A percentile compares a stretch with the other conserved stretches of the same genome.
phyloP scores from a whole-genome alignment of 306 rosid genomes.

The Spatholobus suberectus region DNA sequence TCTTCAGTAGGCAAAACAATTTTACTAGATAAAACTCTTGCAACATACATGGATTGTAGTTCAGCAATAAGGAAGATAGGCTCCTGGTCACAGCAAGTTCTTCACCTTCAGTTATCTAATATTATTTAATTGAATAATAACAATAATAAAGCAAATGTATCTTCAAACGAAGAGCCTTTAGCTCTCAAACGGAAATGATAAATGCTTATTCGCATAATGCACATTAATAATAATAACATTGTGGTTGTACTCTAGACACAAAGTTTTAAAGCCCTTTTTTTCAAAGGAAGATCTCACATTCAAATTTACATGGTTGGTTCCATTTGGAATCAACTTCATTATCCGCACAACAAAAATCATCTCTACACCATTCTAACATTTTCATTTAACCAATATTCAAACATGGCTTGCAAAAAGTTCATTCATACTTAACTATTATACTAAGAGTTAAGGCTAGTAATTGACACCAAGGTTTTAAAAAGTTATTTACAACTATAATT shows the following conservation, averaged over 20 bases:
- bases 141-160: background rate
- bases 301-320: no score
- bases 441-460: no score
- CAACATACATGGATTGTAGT: conserved; percentile 39
- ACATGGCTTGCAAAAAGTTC: no score
- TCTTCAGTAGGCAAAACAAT: conserved; percentile 22
- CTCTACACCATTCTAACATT: no score
- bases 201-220: background rate
- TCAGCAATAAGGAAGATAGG: conserved; percentile 15
- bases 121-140: background rate
- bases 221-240: background rate
- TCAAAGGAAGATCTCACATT: background rate
- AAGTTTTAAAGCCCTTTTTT: background rate
- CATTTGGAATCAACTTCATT: no score
- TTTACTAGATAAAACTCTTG: conserved; percentile 41
- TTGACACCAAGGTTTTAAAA: no score
- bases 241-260: background rate
- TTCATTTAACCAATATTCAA: no score
- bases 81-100: conserved; percentile 5
- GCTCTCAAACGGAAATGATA: background rate
- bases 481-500: no score
- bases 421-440: no score
- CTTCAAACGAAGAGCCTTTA: background rate
- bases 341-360: no score
- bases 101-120: background rate